phyloP scores from a whole-genome alignment of 208 protist genomes.

The Crithidia acanthocephali region DNA sequence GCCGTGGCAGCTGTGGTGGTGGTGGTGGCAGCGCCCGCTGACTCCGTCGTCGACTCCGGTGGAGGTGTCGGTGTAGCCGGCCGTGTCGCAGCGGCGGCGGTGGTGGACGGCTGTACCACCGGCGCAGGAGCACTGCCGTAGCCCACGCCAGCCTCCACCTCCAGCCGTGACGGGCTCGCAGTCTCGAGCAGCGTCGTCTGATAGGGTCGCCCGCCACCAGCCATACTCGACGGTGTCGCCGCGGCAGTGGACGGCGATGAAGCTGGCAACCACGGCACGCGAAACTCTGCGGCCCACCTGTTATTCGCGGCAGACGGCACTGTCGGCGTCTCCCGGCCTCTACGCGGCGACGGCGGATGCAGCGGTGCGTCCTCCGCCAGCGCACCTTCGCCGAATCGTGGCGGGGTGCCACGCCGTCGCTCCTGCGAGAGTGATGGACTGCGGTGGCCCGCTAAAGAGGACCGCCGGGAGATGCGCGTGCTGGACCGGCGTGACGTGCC shows the following conservation, averaged over 20 bases:
- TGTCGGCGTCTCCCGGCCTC: neutral
- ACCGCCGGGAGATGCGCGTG: neutral
- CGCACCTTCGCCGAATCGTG: neutral
- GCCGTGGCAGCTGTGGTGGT: too few relatives aligned
- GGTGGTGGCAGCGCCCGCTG: too few relatives aligned
- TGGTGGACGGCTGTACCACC: too few relatives aligned
- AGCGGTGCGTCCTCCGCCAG: neutral
- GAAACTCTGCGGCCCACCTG: neutral
- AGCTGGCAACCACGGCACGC: neutral
- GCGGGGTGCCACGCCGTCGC: neutral
- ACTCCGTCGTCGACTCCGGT: too few relatives aligned
- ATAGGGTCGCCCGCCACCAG: neutral
- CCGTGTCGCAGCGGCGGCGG: too few relatives aligned
- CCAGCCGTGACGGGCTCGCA: slow-evolving; percentile 8
- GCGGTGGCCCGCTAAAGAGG: neutral
- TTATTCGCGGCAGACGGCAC: neutral
- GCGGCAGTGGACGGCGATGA: neutral
- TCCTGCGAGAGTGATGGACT: neutral
- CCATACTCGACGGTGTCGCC: neutral
- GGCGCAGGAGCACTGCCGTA: slow-evolving; percentile 20
- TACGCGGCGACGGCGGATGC: neutral
- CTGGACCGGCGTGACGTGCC: neutral
- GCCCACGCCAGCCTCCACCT: slow-evolving; percentile 4
- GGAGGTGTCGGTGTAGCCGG: neutral
- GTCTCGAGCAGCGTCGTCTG: slow-evolving; percentile 25